Conservation (phyloP, 768 basidiomycete species). For the Mycena latifolia region DNA sequence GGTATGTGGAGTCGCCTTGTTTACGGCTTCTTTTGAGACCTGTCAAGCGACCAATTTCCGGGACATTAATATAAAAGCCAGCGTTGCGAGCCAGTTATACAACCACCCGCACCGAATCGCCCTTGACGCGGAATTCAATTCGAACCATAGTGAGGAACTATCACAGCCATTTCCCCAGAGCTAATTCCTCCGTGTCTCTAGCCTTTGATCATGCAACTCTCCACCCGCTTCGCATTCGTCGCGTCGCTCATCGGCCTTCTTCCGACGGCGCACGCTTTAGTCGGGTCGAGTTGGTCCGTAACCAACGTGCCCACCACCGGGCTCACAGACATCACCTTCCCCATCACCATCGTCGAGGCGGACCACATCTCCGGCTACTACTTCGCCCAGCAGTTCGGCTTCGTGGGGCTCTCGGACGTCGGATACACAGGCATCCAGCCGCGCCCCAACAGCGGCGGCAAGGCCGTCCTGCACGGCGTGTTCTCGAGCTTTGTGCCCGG, state of each 20-base stretch:
- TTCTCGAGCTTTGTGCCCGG: slow-evolving; percentile 26
- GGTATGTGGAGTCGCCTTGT: no score
- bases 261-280: background rate
- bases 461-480: slow-evolving; percentile 19
- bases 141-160: no score
- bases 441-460: slow-evolving; percentile 3
- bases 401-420: background rate
- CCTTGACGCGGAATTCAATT: no score
- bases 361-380: slow-evolving; percentile 31
- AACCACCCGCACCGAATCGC: no score
- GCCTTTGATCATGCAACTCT: background rate
- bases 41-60: no score
- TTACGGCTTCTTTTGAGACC: no score
- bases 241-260: background rate
- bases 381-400: slow-evolving; percentile 31
- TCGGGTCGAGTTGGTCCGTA: slow-evolving; percentile 8
- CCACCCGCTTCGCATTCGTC: background rate
- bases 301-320: slow-evolving; percentile 26
- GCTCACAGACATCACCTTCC: slow-evolving; percentile 30
- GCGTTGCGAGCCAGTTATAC: no score
- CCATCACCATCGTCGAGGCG: slow-evolving; percentile 26
- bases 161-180: no score
- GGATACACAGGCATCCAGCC: slow-evolving; percentile 28
- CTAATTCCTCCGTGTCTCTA: no score
- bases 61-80: no score